These are phyloP conservation scores for Suillus subluteus DNA, from an alignment of 768 basidiomycete genomes.

Conservation along the genomic window DNA sequence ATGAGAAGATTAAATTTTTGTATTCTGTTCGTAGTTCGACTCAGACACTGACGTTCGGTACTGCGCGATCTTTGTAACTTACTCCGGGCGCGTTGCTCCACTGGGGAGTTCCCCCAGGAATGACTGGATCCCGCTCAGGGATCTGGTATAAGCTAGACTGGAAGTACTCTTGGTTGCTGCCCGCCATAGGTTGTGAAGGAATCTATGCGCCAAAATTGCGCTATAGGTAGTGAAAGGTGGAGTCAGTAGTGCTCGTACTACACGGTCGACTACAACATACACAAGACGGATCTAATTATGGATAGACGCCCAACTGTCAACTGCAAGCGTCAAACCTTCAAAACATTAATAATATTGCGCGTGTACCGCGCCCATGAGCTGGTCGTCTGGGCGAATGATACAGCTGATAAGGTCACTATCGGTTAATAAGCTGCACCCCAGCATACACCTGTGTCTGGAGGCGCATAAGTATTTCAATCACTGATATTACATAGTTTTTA, in stretches of 20 bases:
- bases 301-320: conserved; percentile 6
- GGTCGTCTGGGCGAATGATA: conserved; percentile 9
- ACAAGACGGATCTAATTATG: conserved; percentile 6
- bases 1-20: conserved; percentile 27
- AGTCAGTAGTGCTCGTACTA: background rate
- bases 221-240: background rate
- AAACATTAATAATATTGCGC: background rate
- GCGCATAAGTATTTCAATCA: background rate
- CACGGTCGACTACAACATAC: background rate
- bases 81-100: conserved; percentile 25
- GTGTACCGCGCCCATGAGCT: background rate
- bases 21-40: conserved; percentile 10
- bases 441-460: background rate
- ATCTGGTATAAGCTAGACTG: conserved; percentile 28
- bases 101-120: conserved; percentile 28
- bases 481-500: background rate
- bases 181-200: conserved; percentile 2
- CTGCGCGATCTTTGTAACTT: conserved; percentile 33
- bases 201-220: background rate
- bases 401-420: conserved; percentile 3
- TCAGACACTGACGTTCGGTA: conserved; percentile 35
- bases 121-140: conserved; percentile 35
- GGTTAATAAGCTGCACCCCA: conserved; percentile 2
- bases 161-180: conserved; percentile 19
- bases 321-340: background rate